Percentiles rank a stretch among this genome's conserved stretches.
These are phyloP conservation scores for Castanea mollissima DNA, from an alignment of 306 rosid genomes.

Conservation along the genomic window DNA sequence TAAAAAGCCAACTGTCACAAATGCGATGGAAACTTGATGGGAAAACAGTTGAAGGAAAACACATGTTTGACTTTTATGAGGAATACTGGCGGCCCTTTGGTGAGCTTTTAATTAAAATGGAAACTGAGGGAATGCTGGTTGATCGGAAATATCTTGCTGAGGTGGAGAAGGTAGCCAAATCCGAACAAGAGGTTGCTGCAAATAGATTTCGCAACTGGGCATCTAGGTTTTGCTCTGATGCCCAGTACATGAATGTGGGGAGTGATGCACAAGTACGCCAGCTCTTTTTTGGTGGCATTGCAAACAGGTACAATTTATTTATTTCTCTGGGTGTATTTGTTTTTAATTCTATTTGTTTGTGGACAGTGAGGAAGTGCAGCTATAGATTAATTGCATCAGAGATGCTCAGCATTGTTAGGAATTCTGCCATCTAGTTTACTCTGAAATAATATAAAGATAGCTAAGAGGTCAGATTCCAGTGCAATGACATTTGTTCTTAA, in stretches of 20 bases:
- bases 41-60: conserved; percentile 31
- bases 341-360: conserved; percentile 8
- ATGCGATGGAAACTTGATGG: conserved; percentile 41
- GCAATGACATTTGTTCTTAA: neutral
- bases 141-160: conserved; percentile 74
- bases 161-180: conserved; percentile 85
- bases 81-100: conserved; percentile 93
- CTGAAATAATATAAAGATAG: neutral
- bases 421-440: neutral
- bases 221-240: conserved; percentile 71
- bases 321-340: conserved; percentile 5
- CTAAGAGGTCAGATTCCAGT: neutral
- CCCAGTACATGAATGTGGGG: conserved; percentile 90
- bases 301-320: conserved; percentile 58
- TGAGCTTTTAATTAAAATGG: conserved; percentile 82
- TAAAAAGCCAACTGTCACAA: conserved; percentile 31
- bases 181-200: conserved; percentile 74
- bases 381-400: neutral
- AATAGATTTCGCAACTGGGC: conserved; percentile 94
- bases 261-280: conserved; percentile 88
- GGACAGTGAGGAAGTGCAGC: neutral
- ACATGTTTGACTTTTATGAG: conserved; percentile 80
- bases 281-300: conserved; percentile 81
- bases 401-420: neutral
- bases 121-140: conserved; percentile 94